Base-by-base conservation (phyloP, 179 eudicot genomes). In the Sideroxylon spinosum region DNA sequence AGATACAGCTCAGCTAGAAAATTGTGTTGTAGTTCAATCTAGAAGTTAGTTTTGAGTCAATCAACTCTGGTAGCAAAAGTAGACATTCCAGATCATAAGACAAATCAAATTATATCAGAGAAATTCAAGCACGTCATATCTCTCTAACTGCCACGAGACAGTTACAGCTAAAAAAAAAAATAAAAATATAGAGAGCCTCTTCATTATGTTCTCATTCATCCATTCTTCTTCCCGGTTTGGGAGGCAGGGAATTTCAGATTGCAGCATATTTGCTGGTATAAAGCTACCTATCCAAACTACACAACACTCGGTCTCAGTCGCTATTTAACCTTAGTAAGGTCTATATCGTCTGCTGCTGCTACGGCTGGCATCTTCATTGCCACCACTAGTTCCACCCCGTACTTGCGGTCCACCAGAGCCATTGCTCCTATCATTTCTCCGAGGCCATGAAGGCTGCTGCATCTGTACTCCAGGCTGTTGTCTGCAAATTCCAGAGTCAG, bases 381-480 rank as follows among this genome's bases (percentile, higher is more conserved):
- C 78, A 76, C 90, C 84, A 83, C 88, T 74, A 61, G 82, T 23
- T 78, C 90, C 86, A 72, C 89, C 91, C 70, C 93, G 83, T 60
- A 82, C 92, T 69, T 86, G 93, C 20, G 88, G 76, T 26, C 90
- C 88, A 61, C 93, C 89, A 0, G 89, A 82, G 70, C 88, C 90
- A 77, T 86, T 91, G 76, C 88, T 83, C 37, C 98, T 83, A 78
- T 92, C 97, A 77, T 90, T 89, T 80, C 96, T 91, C 76, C 89
- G 86, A n/a, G 98, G 89, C 68, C 91, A 81, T 61, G 81, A 82
- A 5, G 83, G 82, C 13, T 93, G 84, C 83, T 93, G 84, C 82
- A 87, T 82, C 83, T 89, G 97, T 75, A 78, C 88, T 68, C 97
- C 95, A 11, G 95, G 97, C 81, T 91, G 97, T 77, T 93, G 97